Conservation (phyloP, 2,329 filamentous ascomycete species). For the Macrophomina tecta region DNA sequence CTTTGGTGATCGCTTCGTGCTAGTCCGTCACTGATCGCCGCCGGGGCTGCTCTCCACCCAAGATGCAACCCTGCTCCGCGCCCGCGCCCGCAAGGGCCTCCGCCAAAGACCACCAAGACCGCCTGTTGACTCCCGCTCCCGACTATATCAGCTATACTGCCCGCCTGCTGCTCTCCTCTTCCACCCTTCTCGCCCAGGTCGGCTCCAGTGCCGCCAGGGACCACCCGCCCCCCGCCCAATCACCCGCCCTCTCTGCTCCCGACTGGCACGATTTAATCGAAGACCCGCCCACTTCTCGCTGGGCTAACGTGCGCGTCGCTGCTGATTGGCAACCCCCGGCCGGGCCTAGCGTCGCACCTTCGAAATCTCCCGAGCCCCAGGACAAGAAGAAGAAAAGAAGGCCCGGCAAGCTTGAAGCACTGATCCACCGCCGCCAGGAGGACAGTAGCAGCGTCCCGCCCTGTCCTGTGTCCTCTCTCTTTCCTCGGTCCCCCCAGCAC, state of each 20-base stretch:
- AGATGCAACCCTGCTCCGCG: constrained; percentile 28
- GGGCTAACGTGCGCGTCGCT: constrained; percentile 14
- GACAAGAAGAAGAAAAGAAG: background rate
- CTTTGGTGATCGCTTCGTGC: constrained; percentile 14
- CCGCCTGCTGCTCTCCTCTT: constrained; percentile 25
- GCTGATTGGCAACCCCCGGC: constrained; percentile 1
- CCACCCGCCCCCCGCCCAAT: constrained; percentile 15
- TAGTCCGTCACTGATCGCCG: constrained; percentile 24
- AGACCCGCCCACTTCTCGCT: constrained; percentile 14
- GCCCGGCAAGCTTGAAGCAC: constrained; percentile 8
- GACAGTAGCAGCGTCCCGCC: background rate
- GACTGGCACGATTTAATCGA: constrained; percentile 6
- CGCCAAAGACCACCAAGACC: background rate
- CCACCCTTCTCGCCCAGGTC: constrained; percentile 25
- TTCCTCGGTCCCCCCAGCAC: background rate
- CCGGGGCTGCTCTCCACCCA: constrained; percentile 9
- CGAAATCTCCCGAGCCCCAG: background rate
- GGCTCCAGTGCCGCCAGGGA: constrained; percentile 25
- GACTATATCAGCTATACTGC: constrained; percentile 29
- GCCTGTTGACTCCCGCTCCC: constrained; percentile 6
- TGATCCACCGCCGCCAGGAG: constrained; percentile 6
- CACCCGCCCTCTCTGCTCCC: background rate
- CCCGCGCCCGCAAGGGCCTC: constrained; percentile 14
- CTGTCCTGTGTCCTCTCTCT: background rate
- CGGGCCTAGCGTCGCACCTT: background rate